These are phyloP conservation scores for Leccinum pachyderme DNA, from an alignment of 1,284 basidiomycete genomes.

Conservation along the genomic window DNA sequence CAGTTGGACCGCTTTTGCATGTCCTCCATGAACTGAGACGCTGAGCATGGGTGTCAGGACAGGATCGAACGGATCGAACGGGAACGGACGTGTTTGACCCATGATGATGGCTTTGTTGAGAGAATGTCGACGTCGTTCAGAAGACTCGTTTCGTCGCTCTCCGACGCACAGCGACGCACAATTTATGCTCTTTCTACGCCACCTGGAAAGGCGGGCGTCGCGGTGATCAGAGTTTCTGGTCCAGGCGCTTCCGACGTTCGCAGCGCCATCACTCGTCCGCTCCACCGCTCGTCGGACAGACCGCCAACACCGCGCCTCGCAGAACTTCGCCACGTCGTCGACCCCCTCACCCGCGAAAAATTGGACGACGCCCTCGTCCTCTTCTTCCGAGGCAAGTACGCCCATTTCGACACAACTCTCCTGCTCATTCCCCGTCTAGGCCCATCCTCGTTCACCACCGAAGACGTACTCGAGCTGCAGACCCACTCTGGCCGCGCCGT, in stretches of 20 bases:
- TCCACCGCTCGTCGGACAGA: slow-evolving; percentile 5
- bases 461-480: slow-evolving; percentile 84
- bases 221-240: slow-evolving; percentile 80
- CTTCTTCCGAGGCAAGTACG: slow-evolving; percentile 70
- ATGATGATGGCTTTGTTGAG: slow-evolving; percentile 35
- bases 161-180: slow-evolving; percentile 65
- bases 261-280: slow-evolving; percentile 42
- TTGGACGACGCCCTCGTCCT: slow-evolving; percentile 82
- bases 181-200: slow-evolving; percentile 88
- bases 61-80: slow-evolving; percentile 2
- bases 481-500: slow-evolving; percentile 85
- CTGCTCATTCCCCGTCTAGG: slow-evolving; percentile 37
- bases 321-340: slow-evolving; percentile 65
- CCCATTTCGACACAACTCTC: background rate
- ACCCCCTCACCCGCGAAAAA: slow-evolving; percentile 58
- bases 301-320: slow-evolving; percentile 60
- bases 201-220: slow-evolving; percentile 78
- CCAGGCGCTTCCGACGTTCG: slow-evolving; percentile 64
- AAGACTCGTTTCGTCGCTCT: slow-evolving; percentile 27
- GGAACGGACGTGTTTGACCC: slow-evolving; percentile 74
- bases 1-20: slow-evolving; percentile 93
- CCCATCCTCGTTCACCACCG: slow-evolving; percentile 77
- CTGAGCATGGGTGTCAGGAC: slow-evolving; percentile 38
- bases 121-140: background rate
- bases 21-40: slow-evolving; percentile 90